Base-by-base conservation (phyloP, 2,329 filamentous ascomycete species). In the Pseudogymnoascus sp. region DNA sequence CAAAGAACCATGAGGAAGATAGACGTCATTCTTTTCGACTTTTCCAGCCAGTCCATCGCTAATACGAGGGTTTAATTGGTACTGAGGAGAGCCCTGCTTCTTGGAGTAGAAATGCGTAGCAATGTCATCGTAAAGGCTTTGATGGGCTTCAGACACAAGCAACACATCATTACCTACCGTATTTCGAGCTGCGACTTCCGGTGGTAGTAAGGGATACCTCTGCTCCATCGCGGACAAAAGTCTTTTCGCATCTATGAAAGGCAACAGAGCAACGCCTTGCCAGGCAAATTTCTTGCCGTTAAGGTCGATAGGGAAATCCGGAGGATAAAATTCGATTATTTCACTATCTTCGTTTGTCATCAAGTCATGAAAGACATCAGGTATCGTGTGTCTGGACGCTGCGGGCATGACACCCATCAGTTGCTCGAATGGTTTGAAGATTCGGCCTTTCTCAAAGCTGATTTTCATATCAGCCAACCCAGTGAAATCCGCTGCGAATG, bases 271-370 rank as follows among this genome's bases (percentile, higher is more conserved):
- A 60, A 99, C 88, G 66, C 94, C 94, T 74, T 97, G 93, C 94
- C 95, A 99, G 0, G 92, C 91, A 77, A 97, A 95, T 73, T 97
- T 99, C 79, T 97, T 97, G 61, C 94, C 94, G 67, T 99, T 99
- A 42, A 97, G 77, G 74, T 99, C 94, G 60, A 97, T 83, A 13
- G 89, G 86, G 69, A 99, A 99, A 25, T 96, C 90, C 71, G 92
- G 89, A 0, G 95, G 95, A 70, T 99, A 99, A 74, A 99, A 99
- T 73, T 99, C 93, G 67, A 96, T 90, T 69, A 99, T 97, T 58
- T 92, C 87, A 70, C 92, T 97, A 52, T 96, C 86, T 12, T 88
- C 81, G 8, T 95, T 81, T 27, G 87, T 88, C 94, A 99, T 99
- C 15, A 99, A 81, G 61, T 87, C 82, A 71, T 96, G 92, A 77